Percentiles rank a stretch among this genome's conserved stretches.
These are phyloP conservation scores for Lasiosphaeria hispida DNA, from an alignment of 495 filamentous ascomycete genomes.

Conservation along the genomic window DNA sequence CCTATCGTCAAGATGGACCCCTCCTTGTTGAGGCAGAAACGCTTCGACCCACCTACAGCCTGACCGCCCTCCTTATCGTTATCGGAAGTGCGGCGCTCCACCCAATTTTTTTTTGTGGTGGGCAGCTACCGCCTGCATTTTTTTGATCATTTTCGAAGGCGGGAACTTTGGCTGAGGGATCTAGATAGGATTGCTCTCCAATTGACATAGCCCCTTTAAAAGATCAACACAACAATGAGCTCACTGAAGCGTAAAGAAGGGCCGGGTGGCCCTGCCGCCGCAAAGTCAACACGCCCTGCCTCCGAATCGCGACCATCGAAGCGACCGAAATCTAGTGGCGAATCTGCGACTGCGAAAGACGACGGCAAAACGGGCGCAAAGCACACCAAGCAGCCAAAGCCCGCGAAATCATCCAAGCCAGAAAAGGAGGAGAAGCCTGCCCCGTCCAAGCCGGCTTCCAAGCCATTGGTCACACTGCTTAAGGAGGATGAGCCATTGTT, in stretches of 20 bases:
- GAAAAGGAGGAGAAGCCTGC: conserved; percentile 14
- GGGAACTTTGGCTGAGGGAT: conserved; percentile 16
- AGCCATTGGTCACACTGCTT: conserved; percentile 30
- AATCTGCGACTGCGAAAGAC: conserved; percentile 18
- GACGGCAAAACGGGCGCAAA: conserved; percentile 21
- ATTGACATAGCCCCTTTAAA: conserved; percentile 17
- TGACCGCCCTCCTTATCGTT: conserved; percentile 34
- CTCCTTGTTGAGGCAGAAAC: conserved; percentile 1
- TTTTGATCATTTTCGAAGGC: conserved; percentile 12
- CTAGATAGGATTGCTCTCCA: conserved; percentile 16
- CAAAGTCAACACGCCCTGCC: conserved; percentile 35
- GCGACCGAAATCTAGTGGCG: conserved; percentile 41
- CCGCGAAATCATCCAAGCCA: not conserved
- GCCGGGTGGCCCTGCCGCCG: conserved; percentile 37
- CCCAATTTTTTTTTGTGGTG: conserved; percentile 33
- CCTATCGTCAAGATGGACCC: not conserved
- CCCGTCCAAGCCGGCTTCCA: conserved; percentile 27
- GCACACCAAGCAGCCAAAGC: conserved; percentile 16
- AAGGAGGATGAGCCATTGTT: conserved; percentile 84
- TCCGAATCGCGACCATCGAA: conserved; percentile 41
- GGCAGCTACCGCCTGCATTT: conserved; percentile 15
- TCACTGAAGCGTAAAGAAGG: conserved; percentile 49
- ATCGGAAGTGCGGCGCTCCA: conserved; percentile 23
- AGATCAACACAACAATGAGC: conserved; percentile 33
- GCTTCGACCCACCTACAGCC: not conserved